Base-by-base conservation (phyloP, 768 basidiomycete species). In the Boletus speciosus region DNA sequence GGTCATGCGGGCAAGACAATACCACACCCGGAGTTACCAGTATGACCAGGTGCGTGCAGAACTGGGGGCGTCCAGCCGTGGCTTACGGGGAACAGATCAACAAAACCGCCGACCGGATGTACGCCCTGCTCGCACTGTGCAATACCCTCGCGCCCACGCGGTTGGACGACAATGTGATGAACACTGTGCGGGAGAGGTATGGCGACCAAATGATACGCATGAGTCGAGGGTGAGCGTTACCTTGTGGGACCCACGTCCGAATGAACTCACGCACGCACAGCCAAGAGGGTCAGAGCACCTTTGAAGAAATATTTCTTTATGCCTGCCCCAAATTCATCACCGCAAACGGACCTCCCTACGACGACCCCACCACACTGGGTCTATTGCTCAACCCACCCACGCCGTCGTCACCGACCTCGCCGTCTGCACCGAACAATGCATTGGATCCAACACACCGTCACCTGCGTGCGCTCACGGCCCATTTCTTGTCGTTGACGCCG, bases 101-200 rank as follows among this genome's bases (percentile, higher is more conserved):
- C 76, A 98, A 98, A 78, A 95, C 90, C 16, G 95, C 93, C 4
- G 97, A 99, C 66, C 78, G 97, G 43, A 99, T 98, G 95, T 96
- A 98, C 64, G 94, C 94, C 6, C 73, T 99, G 32, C 90, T 98
- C 58, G 92, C 94, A 7, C 84, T 99, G 55, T 96, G 93, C 75
- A 89, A 93, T 61, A 88, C 91, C 1, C 80, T 98, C 9, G 93
- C 94, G 4, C 95, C 97, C 2, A 94, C 88, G 52, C 81, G 94
- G 53, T 75, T 96, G 57, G 96, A 98, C 65, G 95, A 97, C 68
- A 93, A 93, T 66, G 94, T 96, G 66, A 86, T 93, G 72, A 88
- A 92, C 69, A 86, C 86, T 50, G 90, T 93, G 38, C 93, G 93
- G 68, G 96, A 99, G 70, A 83, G 89, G 49, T 96, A 90, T 63